These are phyloP conservation scores for Aspergillus latus DNA, from an alignment of 2,329 filamentous ascomycete species.

Conservation along the genomic window DNA sequence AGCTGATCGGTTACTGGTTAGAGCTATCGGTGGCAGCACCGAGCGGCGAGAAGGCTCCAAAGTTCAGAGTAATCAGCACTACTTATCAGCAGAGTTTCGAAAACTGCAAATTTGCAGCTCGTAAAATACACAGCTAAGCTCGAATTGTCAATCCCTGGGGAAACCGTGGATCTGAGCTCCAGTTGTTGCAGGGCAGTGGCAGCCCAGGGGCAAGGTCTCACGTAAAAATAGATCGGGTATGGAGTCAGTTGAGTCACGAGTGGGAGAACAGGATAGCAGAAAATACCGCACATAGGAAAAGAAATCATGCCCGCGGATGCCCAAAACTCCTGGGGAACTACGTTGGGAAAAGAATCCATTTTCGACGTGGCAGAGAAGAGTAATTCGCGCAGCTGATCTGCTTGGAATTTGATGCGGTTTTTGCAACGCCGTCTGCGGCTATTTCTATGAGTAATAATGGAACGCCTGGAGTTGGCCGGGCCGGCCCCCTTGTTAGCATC, in stretches of 20 bases:
- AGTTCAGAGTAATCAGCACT: neutral
- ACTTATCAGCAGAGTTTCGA: neutral
- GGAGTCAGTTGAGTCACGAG: neutral
- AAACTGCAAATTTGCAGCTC: neutral
- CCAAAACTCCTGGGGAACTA: neutral
- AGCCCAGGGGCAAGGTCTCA: neutral
- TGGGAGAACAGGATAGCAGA: neutral
- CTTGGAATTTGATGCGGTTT: neutral
- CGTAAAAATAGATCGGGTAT: slow-evolving; percentile 7
- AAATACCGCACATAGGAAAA: slow-evolving; percentile 5
- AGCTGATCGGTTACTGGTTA: slow-evolving; percentile 2
- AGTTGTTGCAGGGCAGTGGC: neutral
- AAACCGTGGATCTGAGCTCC: slow-evolving; percentile 4
- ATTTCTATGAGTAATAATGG: neutral
- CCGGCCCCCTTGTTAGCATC: neutral
- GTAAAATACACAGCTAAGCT: neutral
- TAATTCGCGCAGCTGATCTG: slow-evolving; percentile 29
- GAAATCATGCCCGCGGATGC: neutral
- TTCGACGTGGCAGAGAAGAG: slow-evolving; percentile 8
- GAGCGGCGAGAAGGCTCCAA: neutral
- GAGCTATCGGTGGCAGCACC: neutral
- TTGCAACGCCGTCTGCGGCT: neutral
- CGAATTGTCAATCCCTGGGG: slow-evolving; percentile 5
- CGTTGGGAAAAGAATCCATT: neutral
- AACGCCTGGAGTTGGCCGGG: neutral